Conservation (phyloP, 2,329 filamentous ascomycete species). For the Byssochlamys sp. region DNA sequence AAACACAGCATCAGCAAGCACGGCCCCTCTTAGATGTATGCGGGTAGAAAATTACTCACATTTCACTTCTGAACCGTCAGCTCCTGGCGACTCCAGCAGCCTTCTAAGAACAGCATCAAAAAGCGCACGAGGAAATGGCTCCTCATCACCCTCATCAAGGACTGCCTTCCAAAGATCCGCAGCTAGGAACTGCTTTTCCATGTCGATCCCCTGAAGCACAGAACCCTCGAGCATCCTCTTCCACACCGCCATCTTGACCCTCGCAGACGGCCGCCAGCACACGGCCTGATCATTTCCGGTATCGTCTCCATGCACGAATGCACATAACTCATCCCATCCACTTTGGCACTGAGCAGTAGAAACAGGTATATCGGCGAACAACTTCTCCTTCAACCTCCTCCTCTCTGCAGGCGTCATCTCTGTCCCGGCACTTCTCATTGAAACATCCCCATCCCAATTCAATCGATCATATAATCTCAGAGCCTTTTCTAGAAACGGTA, state of each 20-base stretch:
- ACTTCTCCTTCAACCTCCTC: constrained; percentile 22
- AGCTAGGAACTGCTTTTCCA: constrained; percentile 34
- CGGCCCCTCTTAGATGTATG: not conserved
- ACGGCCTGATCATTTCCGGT: constrained; percentile 3
- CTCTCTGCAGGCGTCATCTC: constrained; percentile 14
- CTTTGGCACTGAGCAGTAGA: constrained; percentile 43
- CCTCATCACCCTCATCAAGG: constrained; percentile 25
- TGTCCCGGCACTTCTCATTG: constrained; percentile 7
- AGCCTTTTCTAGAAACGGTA: constrained; percentile 19
- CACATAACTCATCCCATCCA: constrained; percentile 44
- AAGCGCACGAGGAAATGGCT: constrained; percentile 22
- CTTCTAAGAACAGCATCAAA: constrained; percentile 31
- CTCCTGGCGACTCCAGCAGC: constrained; percentile 20
- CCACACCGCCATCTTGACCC: constrained; percentile 42
- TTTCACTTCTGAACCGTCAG: constrained; percentile 19
- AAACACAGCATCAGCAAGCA: not conserved
- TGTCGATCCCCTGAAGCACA: constrained; percentile 30
- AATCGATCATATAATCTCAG: constrained; percentile 22
- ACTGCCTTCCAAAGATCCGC: constrained; percentile 32
- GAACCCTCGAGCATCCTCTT: constrained; percentile 30
- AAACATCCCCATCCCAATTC: constrained; percentile 9
- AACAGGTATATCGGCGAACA: constrained; percentile 45
- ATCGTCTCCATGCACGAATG: constrained; percentile 38
- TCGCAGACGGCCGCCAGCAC: constrained; percentile 41
- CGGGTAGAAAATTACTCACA: constrained; percentile 21